Conservation (phyloP, 345 rosid genomes). For the Gossypium ekmanianum region DNA sequence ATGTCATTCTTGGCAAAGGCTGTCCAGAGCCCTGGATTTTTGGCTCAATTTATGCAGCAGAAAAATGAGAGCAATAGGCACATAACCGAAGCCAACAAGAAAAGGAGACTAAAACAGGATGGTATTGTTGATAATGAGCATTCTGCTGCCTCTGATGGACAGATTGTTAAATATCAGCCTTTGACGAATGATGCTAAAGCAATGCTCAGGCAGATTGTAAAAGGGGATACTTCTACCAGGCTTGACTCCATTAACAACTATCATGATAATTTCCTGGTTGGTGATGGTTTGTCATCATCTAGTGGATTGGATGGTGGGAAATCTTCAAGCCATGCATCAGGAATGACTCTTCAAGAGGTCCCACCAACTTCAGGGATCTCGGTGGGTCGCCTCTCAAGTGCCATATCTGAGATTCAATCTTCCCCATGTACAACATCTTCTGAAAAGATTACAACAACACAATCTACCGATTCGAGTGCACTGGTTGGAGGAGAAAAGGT, state of each 20-base stretch:
- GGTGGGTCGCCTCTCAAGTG: conserved; percentile 25
- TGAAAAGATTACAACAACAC: conserved; percentile 40
- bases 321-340: conserved; percentile 45
- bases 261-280: conserved; percentile 49
- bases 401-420: conserved; percentile 43
- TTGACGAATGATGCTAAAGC: conserved; percentile 55
- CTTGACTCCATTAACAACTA: conserved; percentile 43
- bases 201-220: conserved; percentile 64
- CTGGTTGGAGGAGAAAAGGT: conserved; percentile 36
- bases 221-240: conserved; percentile 43
- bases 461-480: conserved; percentile 30
- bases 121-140: conserved; percentile 48
- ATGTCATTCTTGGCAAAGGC: conserved; percentile 97
- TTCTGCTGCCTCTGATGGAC: conserved; percentile 62
- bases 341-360: conserved; percentile 80
- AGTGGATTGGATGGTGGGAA: conserved; percentile 41
- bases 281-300: conserved; percentile 41
- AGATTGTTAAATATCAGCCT: conserved; percentile 85
- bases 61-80: conserved; percentile 74
- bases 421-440: conserved; percentile 33
- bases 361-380: conserved; percentile 45
- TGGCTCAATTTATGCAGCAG: conserved; percentile 91
- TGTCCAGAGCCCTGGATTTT: conserved; percentile 86
- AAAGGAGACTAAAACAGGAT: conserved; percentile 77
- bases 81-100: conserved; percentile 71